Evolutionary conservation across 148 eudicot species (phyloP).

Genomic region (Cornus suecica): DNA sequence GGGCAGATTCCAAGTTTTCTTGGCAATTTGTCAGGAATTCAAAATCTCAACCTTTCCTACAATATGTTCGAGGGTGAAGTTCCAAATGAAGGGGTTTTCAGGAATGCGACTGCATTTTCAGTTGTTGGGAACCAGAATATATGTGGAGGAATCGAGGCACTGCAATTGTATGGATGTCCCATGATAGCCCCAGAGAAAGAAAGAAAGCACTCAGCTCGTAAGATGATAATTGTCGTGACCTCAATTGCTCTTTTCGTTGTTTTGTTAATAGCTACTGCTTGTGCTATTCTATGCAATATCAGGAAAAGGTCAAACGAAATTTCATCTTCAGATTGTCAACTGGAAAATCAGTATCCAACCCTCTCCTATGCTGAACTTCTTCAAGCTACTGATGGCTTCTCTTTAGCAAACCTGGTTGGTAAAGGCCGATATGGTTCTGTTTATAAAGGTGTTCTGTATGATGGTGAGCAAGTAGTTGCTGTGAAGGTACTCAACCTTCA

Average conservation of each 20-base stretch:
- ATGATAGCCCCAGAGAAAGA: background rate
- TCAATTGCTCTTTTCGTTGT: background rate
- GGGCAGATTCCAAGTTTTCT: slow-evolving; percentile 22
- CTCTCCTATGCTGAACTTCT: slow-evolving; percentile 23
- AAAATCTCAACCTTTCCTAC: slow-evolving; percentile 25
- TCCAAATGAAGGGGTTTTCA: slow-evolving; percentile 22
- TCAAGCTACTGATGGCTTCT: slow-evolving; percentile 25
- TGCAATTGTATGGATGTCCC: slow-evolving; percentile 15
- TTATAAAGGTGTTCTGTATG: slow-evolving; percentile 17
- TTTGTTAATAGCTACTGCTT: background rate
- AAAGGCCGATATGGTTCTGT: slow-evolving; percentile 27
- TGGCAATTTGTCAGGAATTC: background rate
- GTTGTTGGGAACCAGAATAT: slow-evolving; percentile 15
- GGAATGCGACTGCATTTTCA: slow-evolving; percentile 5
- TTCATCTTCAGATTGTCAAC: background rate
- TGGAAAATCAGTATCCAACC: background rate
- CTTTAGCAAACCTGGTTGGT: slow-evolving; percentile 19
- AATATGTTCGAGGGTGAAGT: slow-evolving; percentile 29
- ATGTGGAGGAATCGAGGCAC: slow-evolving; percentile 23
- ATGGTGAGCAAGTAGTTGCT: slow-evolving; percentile 14
- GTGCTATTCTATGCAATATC: background rate
- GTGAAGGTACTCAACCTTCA: slow-evolving; percentile 29
- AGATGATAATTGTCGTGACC: background rate
- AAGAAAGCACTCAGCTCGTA: background rate
- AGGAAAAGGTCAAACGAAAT: background rate